phyloP scores from a whole-genome alignment of 2,329 filamentous ascomycete species.

The Lasiodiplodia hormozganensis region DNA sequence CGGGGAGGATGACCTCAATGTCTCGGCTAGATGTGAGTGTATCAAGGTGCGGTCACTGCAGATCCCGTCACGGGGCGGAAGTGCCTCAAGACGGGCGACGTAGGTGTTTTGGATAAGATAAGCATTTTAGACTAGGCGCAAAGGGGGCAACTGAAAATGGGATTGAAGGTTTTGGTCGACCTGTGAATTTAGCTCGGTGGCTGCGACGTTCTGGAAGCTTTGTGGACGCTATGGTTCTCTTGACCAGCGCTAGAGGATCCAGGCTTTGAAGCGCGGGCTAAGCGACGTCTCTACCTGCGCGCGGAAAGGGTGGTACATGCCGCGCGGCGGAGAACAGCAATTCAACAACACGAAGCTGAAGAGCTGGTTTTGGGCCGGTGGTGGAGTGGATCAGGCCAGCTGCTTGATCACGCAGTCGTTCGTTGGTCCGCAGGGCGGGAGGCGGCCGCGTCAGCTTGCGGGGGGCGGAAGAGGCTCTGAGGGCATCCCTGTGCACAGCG shows the following conservation, averaged over 20 bases:
- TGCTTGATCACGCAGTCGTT: slow-evolving; percentile 18
- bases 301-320: neutral
- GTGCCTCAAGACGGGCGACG: slow-evolving; percentile 24
- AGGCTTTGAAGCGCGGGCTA: neutral
- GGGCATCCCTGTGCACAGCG: slow-evolving; percentile 11
- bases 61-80: slow-evolving; percentile 13
- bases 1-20: slow-evolving; percentile 23
- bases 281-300: neutral
- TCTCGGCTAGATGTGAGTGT: slow-evolving; percentile 16
- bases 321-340: slow-evolving; percentile 9
- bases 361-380: neutral
- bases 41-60: slow-evolving; percentile 22
- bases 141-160: slow-evolving; percentile 7
- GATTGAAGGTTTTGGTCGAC: slow-evolving; percentile 7
- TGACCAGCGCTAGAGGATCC: slow-evolving; percentile 1
- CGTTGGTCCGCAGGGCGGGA: slow-evolving; percentile 18
- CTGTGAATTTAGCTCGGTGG: slow-evolving; percentile 6
- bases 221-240: slow-evolving; percentile 5
- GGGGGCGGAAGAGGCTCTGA: slow-evolving; percentile 25
- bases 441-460: slow-evolving; percentile 22
- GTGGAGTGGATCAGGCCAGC: slow-evolving; percentile 22
- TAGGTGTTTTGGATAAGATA: slow-evolving; percentile 28
- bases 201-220: slow-evolving; percentile 13
- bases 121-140: slow-evolving; percentile 26
- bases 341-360: slow-evolving; percentile 23